These are phyloP conservation scores for Rostrohypoxylon terebratum DNA, from an alignment of 495 filamentous ascomycete genomes.

Conservation along the genomic window DNA sequence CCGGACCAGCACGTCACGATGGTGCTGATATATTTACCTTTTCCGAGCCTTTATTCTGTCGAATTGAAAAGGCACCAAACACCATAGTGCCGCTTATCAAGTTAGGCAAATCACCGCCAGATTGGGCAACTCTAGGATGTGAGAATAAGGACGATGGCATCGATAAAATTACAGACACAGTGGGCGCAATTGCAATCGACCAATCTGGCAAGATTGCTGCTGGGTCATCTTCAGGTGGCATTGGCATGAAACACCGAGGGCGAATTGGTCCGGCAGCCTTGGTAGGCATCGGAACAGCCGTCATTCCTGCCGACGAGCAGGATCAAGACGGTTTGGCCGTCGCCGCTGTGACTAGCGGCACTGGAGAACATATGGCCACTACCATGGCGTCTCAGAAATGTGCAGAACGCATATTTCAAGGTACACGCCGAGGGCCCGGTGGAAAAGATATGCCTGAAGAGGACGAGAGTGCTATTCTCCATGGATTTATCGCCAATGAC, in stretches of 20 bases:
- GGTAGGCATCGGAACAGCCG: conserved; percentile 87
- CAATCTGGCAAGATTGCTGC: conserved; percentile 87
- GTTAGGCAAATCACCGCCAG: neutral
- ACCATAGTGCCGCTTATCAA: neutral
- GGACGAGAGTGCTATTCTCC: conserved; percentile 78
- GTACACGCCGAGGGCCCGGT: conserved; percentile 66
- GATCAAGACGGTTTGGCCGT: conserved; percentile 70
- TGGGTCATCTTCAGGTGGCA: conserved; percentile 98
- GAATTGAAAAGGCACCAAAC: neutral
- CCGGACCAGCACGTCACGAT: conserved; percentile 28
- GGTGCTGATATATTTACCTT: conserved; percentile 10
- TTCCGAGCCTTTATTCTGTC: neutral
- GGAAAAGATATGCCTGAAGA: conserved; percentile 70
- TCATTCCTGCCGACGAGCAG: conserved; percentile 74
- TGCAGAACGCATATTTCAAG: conserved; percentile 78
- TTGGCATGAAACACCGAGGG: conserved; percentile 96
- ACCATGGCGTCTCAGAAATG: conserved; percentile 84
- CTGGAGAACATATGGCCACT: conserved; percentile 96
- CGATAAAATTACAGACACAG: conserved; percentile 85
- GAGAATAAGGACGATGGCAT: conserved; percentile 47
- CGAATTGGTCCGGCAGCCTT: conserved; percentile 92
- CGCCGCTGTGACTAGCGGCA: conserved; percentile 88
- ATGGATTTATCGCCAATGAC: conserved; percentile 76
- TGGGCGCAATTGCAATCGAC: conserved; percentile 94
- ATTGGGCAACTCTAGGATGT: neutral